Evolutionary conservation across 1,284 basidiomycete genomes (phyloP), one percentile per base, ranked within the genome.

Genomic region (Cutaneotrichosporon spelunceum): DNA sequence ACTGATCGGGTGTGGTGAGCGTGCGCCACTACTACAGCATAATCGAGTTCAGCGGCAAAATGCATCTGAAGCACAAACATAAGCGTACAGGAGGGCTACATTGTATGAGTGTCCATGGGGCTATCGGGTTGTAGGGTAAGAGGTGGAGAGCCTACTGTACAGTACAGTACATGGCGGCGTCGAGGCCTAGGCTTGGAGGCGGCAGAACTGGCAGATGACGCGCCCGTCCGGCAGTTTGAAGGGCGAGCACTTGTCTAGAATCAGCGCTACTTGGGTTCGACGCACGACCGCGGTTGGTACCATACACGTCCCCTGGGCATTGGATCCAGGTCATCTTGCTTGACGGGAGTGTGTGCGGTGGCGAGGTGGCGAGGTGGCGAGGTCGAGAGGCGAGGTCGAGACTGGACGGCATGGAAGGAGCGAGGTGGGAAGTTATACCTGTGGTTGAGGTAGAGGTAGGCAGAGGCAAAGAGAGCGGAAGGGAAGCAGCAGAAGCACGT

Each of bases 171-270:
- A 19, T 7, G 2, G 11, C 8, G 3, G 11, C 23, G 10, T 7
- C 4, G 23, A 16, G 29, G 23, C 11, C 23, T 39, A 53, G 13
- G 24, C 33, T 34, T 53, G 52, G 2, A 53, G 52, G 26, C 52
- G 33, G 19, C 52, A 53, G 52, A 24, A 50, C 34, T 53, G 33
- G 52, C 52, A 53, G 52, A 36, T 53, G 52, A 53, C 33, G 34
- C 52, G 52, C 11, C 48, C 48, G 26, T 50, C 48, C 4, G 48
- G 48, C 19, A 50, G 48, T 27, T 50, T 50, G 48, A 29, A 50
- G 48, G 48, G 48, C 14, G 27, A 19, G 48, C 48, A 50, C 24
- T 29, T 27, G 26, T 50, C 48, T 50, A 27, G 19, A n/a, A 19
- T 50, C 14, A 50, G 48, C 27, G n/a, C n/a, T n/a, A n/a, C 23